Base-by-base conservation (phyloP, 2,329 filamentous ascomycete genomes). In the Thielaviopsis punctulata region DNA sequence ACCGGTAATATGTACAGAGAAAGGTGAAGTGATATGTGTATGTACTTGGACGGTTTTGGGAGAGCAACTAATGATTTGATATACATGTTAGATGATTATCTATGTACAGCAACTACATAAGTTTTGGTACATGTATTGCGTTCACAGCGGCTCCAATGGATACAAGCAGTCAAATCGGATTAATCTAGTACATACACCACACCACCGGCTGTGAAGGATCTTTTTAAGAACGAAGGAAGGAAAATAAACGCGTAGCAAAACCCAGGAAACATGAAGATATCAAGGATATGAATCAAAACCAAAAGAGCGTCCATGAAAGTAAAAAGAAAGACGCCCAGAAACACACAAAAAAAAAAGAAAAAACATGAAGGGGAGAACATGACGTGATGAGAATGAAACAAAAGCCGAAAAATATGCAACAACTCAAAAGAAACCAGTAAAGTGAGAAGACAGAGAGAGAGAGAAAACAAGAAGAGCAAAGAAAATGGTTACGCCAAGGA, bases 281-380 rank as follows among this genome's bases (percentile, higher is more conserved):
- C 27, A 45, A 22, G 18, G 39, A 53, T 48, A 43, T 33, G 25
- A 50, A 49, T 22, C 33, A 25, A 39, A 43, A 25, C 15, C 45
- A 27, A 44, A 15, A 33, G 19, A 18, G 27, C 19, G 10, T 45
- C 43, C 41, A 45, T 36, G 30, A 15, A 56, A 48, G 48, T 45
- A 39, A 51, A 54, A 50, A 49, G 53, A 23, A 13, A 41, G 23
- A 24, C 27, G 23, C 27, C 36, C 23, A 51, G 19, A 53, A 19
- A 53, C 15, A 25, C 47, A 52, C 7, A 18, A 23, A 41, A 46
- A 44, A 44, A 33, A 53, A 51, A 55, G 41, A 45, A 49, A 41
- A n/a, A 36, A 43, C 10, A 10, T 36, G n/a, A 12, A 36, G 9
- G 9, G 30, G 30, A 15, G 30, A 15, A n/a, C 30, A 36, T 36